Base-by-base conservation (phyloP, 139 green algal species). In the Medakamo hakoo region DNA sequence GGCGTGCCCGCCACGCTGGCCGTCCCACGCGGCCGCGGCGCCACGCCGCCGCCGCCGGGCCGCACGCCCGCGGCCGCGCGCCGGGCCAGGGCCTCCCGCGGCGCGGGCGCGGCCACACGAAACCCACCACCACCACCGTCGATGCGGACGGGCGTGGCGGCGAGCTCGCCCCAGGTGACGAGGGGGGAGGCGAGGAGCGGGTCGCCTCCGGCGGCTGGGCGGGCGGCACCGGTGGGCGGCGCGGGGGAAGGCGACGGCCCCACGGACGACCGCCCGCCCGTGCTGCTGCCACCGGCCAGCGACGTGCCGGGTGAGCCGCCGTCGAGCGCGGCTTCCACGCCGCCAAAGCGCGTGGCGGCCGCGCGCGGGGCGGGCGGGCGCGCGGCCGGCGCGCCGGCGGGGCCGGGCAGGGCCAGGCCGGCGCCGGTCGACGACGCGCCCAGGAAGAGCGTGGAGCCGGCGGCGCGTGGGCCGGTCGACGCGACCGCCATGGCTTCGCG, bases 151-250 rank as follows among this genome's bases (percentile, higher is more conserved):
- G 87, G 87, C 22, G 87, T 95, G 68, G 62, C 73, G 25, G 70
- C 81, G 23, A 95, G 79, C 57, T 93, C 83, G 23, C 87, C 87
- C 87, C 87, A 95, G 2, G 87, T 95, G 76, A 95, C 88, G 21
- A 95, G 65, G 1, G 86, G 87, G 1, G 78, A 86, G 4, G 40
- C 63, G 70, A 4, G n/a, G n/a, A n/a, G n/a, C n/a, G n/a, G n/a
- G n/a, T n/a, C n/a, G n/a, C n/a, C n/a, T n/a, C n/a, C n/a, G n/a
- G n/a, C n/a, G n/a, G n/a, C n/a, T 73, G 80, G n/a, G 68, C 71
- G 30, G 59, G 68, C 16, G 73, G 78, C 3, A 69, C 71, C n/a
- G 78, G 73, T 28, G 60, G 60, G 2, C 78, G 80, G 1, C 78
- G 85, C 2, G 74, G 70, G 52, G 85, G 28, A 4, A 75, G 55